Percentiles rank a stretch among this genome's conserved stretches.
These are phyloP conservation scores for Haplographium delicatum DNA, from an alignment of 495 filamentous ascomycete genomes.

Conservation along the genomic window DNA sequence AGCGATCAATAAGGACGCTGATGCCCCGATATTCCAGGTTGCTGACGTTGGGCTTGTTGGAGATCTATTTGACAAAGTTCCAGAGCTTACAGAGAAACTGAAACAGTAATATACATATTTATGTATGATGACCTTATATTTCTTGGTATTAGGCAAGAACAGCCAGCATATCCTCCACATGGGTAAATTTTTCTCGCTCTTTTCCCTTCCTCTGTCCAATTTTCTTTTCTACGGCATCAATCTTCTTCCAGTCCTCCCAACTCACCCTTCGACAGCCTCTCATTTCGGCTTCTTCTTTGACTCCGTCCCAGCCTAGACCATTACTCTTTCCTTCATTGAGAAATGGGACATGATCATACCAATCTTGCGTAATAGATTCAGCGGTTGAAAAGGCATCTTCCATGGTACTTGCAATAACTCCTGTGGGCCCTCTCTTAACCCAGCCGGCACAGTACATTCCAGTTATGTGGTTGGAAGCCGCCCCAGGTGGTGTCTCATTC, in stretches of 20 bases:
- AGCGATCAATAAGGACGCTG: constrained; percentile 94
- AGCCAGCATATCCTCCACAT: constrained; percentile 72
- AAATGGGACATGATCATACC: constrained; percentile 43
- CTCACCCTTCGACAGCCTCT: constrained; percentile 54
- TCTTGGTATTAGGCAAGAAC: constrained; percentile 36
- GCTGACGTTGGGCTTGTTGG: constrained; percentile 94
- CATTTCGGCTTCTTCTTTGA: constrained; percentile 49
- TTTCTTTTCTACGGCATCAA: constrained; percentile 71
- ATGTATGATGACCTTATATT: constrained; percentile 8
- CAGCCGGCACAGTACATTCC: constrained; percentile 93
- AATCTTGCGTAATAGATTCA: constrained; percentile 72
- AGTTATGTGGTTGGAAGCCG: constrained; percentile 45
- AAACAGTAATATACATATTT: constrained; percentile 48
- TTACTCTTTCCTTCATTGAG: constrained; percentile 34
- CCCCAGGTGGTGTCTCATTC: constrained; percentile 26
- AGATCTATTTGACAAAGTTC: constrained; percentile 92
- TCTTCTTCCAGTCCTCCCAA: constrained; percentile 83
- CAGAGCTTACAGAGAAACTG: constrained; percentile 93
- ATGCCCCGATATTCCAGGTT: constrained; percentile 97
- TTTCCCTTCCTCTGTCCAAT: constrained; percentile 65
- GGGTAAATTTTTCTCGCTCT: constrained; percentile 77
- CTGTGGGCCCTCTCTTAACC: constrained; percentile 93
- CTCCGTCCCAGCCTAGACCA: constrained; percentile 68
- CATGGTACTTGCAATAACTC: constrained; percentile 96
- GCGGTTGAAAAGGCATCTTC: constrained; percentile 87